Evolutionary conservation across 1,284 basidiomycete species (phyloP).

Genomic region (Afroboletus lepidellus): DNA sequence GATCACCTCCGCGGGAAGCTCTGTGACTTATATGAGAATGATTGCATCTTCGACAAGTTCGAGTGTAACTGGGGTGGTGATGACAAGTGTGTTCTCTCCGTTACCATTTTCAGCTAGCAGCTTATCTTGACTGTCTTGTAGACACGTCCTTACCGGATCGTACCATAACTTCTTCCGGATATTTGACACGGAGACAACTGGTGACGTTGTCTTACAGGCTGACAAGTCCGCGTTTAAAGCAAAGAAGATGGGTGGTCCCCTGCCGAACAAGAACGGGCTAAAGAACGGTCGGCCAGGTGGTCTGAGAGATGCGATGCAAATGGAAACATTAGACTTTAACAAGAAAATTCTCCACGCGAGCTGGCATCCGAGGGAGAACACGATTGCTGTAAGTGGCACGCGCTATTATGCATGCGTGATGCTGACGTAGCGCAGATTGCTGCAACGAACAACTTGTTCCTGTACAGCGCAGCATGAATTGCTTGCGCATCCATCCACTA

Average conservation of each 20-base stretch:
- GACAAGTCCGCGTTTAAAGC: constrained; percentile 99
- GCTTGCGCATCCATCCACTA: not conserved
- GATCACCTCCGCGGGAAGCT: constrained; percentile 97
- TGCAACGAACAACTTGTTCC: constrained; percentile 91
- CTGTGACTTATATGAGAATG: constrained; percentile 99
- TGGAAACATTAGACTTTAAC: constrained; percentile 94
- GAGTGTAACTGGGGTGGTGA: constrained; percentile 97
- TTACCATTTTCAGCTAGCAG: constrained; percentile 2
- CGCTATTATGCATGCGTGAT: not conserved
- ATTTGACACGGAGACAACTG: constrained; percentile 90
- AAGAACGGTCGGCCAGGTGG: constrained; percentile 74
- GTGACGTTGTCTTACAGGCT: constrained; percentile 94
- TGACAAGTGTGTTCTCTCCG: constrained; percentile 72
- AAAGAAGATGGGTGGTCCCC: constrained; percentile 91
- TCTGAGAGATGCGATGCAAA: constrained; percentile 82
- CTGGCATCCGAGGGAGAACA: constrained; percentile 97
- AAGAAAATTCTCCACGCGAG: constrained; percentile 99
- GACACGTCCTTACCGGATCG: constrained; percentile 93
- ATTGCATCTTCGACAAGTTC: constrained; percentile 99
- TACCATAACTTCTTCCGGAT: constrained; percentile 99
- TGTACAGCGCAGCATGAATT: constrained; percentile 78
- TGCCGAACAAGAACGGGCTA: constrained; percentile 63
- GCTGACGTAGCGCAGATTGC: constrained; percentile 63
- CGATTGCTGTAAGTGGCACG: constrained; percentile 77
- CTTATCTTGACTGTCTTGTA: constrained; percentile 33